Conservation (phyloP, 2,329 filamentous ascomycete species). For the Diaporthe sp. region DNA sequence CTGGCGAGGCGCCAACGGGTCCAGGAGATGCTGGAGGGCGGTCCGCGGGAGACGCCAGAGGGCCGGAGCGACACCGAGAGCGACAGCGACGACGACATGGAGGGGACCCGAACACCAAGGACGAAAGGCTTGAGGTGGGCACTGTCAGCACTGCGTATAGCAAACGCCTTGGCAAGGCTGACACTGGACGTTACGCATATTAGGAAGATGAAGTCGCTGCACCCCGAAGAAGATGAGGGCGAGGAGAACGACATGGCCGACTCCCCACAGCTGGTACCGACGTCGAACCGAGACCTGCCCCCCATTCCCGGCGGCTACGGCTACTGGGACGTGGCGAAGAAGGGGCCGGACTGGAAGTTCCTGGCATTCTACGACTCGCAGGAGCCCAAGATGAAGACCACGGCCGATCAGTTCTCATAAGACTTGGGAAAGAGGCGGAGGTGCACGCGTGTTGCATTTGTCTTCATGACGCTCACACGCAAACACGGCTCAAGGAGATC, state of each 20-base stretch:
- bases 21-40: conserved; percentile 61
- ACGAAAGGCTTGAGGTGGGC: conserved; percentile 41
- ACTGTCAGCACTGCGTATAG: conserved; percentile 38
- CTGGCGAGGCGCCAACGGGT: conserved; percentile 74
- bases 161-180: conserved; percentile 41
- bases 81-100: conserved; percentile 27
- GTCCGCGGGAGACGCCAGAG: background rate
- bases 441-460: background rate
- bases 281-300: conserved; percentile 28
- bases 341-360: conserved; percentile 43
- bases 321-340: conserved; percentile 42
- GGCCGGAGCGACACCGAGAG: background rate
- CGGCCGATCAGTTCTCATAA: conserved; percentile 34
- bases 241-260: conserved; percentile 36
- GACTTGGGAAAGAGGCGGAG: background rate
- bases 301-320: conserved; percentile 41
- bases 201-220: conserved; percentile 42
- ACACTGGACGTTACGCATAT: conserved; percentile 42
- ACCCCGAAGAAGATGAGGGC: conserved; percentile 37
- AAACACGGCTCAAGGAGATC: background rate
- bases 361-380: conserved; percentile 41
- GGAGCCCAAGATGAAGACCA: conserved; percentile 42
- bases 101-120: conserved; percentile 19
- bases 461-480: background rate
- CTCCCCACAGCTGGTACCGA: conserved; percentile 30